These are phyloP conservation scores for Talaromyces liani DNA, from an alignment of 495 filamentous ascomycete genomes.

Conservation along the genomic window DNA sequence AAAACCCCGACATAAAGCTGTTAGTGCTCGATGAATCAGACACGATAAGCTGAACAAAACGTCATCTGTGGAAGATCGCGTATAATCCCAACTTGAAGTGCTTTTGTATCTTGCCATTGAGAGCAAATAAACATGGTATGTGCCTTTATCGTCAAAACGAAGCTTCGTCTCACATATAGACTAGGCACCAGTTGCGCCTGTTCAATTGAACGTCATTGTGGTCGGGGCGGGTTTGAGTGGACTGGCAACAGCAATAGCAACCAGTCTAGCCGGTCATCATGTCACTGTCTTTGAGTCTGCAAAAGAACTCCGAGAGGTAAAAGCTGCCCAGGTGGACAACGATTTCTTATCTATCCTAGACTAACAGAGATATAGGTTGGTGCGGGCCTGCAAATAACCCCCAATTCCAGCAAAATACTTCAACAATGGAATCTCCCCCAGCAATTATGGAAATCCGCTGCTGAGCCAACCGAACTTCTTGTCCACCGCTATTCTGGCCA, in stretches of 20 bases:
- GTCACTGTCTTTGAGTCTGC: conserved; percentile 58
- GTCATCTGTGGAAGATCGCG: background rate
- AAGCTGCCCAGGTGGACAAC: background rate
- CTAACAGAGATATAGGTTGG: conserved; percentile 31
- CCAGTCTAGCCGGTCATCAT: conserved; percentile 50
- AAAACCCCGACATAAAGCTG: background rate
- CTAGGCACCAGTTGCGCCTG: background rate
- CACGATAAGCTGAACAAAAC: background rate
- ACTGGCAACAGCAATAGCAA: conserved; percentile 55
- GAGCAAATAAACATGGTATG: background rate
- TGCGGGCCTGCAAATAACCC: conserved; percentile 51
- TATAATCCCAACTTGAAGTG: background rate
- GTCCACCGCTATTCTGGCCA: conserved; percentile 54
- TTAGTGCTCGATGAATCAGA: background rate
- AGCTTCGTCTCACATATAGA: background rate
- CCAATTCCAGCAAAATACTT: conserved; percentile 48
- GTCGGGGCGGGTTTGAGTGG: conserved; percentile 47
- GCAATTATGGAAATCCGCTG: conserved; percentile 36
- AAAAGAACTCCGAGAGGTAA: conserved; percentile 29
- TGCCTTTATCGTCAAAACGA: background rate
- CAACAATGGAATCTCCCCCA: conserved; percentile 44
- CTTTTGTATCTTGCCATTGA: background rate
- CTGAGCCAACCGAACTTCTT: conserved; percentile 44
- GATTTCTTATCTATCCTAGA: background rate
- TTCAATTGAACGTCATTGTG: conserved; percentile 1